These are phyloP conservation scores for Rhizophagus prolifer DNA, from an alignment of 192 early-diverging fungal genomes.

Conservation along the genomic window DNA sequence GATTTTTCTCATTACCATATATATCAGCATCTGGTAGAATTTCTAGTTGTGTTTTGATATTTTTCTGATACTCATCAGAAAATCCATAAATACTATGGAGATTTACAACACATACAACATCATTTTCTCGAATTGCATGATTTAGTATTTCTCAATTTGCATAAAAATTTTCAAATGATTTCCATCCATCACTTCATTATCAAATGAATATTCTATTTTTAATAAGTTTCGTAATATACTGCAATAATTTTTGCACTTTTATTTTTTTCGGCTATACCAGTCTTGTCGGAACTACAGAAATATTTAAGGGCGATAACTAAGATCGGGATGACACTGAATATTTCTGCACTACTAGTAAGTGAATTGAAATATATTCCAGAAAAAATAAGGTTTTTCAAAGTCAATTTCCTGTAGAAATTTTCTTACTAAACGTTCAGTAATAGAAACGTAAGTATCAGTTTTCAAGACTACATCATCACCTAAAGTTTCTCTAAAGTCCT, in stretches of 20 bases:
- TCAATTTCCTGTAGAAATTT: not conserved
- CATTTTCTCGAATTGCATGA: not conserved
- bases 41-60: no score
- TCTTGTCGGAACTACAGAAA: not conserved
- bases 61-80: no score
- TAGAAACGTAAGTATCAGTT: not conserved
- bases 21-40: no score
- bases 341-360: not conserved
- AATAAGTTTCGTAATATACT: conserved; percentile 8
- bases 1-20: no score
- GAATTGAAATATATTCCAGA: conserved; percentile 6
- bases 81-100: conserved; percentile 5
- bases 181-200: not conserved
- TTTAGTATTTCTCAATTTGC: not conserved
- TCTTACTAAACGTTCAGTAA: not conserved
- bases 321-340: not conserved
- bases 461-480: not conserved
- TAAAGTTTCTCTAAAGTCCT: no score
- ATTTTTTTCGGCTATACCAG: no score
- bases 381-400: not conserved
- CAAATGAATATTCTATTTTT: not conserved
- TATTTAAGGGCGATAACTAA: not conserved
- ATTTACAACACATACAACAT: no score
- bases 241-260: not conserved
- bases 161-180: not conserved